Conservation (phyloP, 805 yeast genomes). For the Yarrowia hollandica region DNA sequence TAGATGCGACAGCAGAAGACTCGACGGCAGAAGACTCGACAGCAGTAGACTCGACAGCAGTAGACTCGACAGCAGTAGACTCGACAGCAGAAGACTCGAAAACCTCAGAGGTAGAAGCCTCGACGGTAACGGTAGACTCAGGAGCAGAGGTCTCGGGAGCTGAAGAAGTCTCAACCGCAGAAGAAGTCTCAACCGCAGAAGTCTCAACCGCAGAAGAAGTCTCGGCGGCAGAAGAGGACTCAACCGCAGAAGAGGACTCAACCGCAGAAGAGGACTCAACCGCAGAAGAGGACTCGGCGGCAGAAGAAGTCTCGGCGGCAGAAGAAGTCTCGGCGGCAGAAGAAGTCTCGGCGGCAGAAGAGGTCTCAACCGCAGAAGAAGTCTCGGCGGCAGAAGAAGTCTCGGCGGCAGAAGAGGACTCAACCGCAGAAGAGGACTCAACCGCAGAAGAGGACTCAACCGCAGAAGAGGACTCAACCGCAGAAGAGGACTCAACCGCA, state of each 20-base stretch:
- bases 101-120: not conserved
- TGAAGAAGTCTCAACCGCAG: not conserved
- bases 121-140: not conserved
- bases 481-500: not conserved
- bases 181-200: not conserved
- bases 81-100: not conserved
- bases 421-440: not conserved
- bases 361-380: not conserved
- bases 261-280: not conserved
- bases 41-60: not conserved
- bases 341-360: not conserved
- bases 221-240: not conserved
- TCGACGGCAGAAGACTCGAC: not conserved
- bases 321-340: not conserved
- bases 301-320: not conserved
- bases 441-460: not conserved
- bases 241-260: not conserved
- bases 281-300: not conserved
- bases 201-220: not conserved
- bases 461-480: not conserved
- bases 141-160: not conserved
- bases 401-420: not conserved
- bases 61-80: not conserved
- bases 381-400: not conserved
- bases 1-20: not conserved